Conservation (phyloP, 441 rosid species). For the Pelargonium myrrhifolium region DNA sequence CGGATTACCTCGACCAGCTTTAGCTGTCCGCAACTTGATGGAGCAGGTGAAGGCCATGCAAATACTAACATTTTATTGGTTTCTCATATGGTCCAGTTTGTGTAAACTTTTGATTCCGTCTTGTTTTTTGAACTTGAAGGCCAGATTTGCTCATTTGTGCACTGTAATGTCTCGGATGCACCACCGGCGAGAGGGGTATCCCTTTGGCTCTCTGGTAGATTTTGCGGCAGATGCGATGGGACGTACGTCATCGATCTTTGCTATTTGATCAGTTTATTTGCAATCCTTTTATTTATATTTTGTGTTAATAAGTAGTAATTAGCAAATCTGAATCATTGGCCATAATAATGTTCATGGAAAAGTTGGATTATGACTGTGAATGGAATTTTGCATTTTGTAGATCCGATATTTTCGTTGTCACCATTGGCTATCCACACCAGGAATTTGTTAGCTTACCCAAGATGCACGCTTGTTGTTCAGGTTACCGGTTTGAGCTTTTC, state of each 20-base stretch:
- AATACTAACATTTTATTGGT: not conserved
- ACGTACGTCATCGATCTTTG: constrained; percentile 49
- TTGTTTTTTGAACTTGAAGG: constrained; percentile 39
- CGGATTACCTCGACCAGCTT: constrained; percentile 83
- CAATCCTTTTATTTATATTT: constrained; percentile 8
- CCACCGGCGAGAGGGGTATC: constrained; percentile 94
- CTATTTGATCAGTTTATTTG: constrained; percentile 10
- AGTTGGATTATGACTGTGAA: not conserved
- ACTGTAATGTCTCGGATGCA: constrained; percentile 95
- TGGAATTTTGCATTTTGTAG: constrained; percentile 27
- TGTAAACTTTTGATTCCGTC: constrained; percentile 10
- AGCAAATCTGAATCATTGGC: not conserved
- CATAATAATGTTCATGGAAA: no score
- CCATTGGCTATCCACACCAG: constrained; percentile 93
- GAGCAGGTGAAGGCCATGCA: constrained; percentile 58
- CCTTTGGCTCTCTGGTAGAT: constrained; percentile 95
- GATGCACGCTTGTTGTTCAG: constrained; percentile 94
- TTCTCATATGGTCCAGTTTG: not conserved
- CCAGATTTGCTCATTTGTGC: constrained; percentile 95
- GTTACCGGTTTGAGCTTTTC: constrained; percentile 31
- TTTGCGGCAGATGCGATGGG: constrained; percentile 90
- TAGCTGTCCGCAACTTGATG: constrained; percentile 93
- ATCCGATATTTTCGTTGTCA: constrained; percentile 88
- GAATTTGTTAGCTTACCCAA: constrained; percentile 81
- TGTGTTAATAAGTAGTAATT: constrained; percentile 11